Evolutionary conservation across 2,329 filamentous ascomycete genomes (phyloP), one percentile per base, ranked within the genome.

Genomic region (Helicocarpus griseus): DNA sequence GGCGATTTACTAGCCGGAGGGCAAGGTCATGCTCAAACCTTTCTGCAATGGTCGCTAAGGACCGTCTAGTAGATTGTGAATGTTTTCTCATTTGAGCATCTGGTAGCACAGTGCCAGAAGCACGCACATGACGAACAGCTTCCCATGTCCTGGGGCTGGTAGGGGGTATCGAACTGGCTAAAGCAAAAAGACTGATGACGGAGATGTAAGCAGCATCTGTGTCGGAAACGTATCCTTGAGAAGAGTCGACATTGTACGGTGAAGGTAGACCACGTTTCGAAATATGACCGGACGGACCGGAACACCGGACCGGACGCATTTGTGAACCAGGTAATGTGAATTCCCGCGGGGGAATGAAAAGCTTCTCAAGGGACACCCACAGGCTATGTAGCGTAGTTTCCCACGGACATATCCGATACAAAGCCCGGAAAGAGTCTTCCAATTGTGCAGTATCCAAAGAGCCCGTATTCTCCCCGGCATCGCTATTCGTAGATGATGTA

Each of bases 1-100:
- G 60, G 9, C 74, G 71, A 46, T 69, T 69, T n/a, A 74, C 64
- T 29, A 80, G 64, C 21, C 75, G 72, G 41, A 78, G 59, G 17
- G 74, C 76, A 24, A 75, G 66, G 36, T 77, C 75, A 60, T 78
- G 73, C 54, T 78, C 76, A 13, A 78, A 62, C 35, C 66, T 68
- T 57, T 78, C 72, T 54, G 61, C 66, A 4, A 63, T 58, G 26
- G 66, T 62, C n/a, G 68, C 55, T 8, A 69, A 55, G 47, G 61
- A 60, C 56, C 53, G 60, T 17, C 62, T 67, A 47, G 60, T 61
- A 3, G 58, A 49, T 3, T 58, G 26, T 8, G 65, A 55, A 26
- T 66, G 58, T 36, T 66, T 69, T 38, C 61, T 61, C 58, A 71
- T 65, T 14, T 68, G 64, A 1, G 63, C 59, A 29, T 66, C 59